A percentile compares a stretch with the other conserved stretches of the same genome.
These are phyloP conservation scores for Xylaria sp. DNA, from an alignment of 2,329 filamentous ascomycete species.

Conservation along the genomic window DNA sequence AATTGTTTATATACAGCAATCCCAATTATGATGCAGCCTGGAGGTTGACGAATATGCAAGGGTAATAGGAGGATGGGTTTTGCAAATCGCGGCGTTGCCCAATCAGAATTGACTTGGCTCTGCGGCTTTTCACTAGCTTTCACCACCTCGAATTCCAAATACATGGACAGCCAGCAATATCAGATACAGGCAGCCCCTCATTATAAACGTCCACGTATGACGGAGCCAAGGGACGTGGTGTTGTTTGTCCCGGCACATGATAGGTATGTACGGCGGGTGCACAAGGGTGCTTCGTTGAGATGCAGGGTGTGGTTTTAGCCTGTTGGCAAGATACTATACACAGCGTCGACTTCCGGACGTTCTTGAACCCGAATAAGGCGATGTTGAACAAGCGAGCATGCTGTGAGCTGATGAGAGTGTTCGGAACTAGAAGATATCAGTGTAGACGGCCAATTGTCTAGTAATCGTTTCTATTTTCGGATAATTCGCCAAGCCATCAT, in stretches of 20 bases:
- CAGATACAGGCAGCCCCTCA: slow-evolving; percentile 19
- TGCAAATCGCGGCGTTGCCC: slow-evolving; percentile 12
- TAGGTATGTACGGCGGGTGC: not conserved
- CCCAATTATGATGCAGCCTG: slow-evolving; percentile 20
- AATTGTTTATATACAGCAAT: slow-evolving; percentile 16
- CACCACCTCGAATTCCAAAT: slow-evolving; percentile 32
- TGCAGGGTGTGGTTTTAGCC: slow-evolving; percentile 19
- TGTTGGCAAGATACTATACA: slow-evolving; percentile 17
- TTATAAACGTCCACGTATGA: slow-evolving; percentile 4
- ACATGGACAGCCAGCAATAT: slow-evolving; percentile 4
- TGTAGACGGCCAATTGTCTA: slow-evolving; percentile 6
- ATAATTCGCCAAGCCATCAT: not conserved
- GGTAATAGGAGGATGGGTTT: not conserved
- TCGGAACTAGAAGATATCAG: not conserved
- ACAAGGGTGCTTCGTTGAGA: slow-evolving; percentile 4
- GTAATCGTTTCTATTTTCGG: not conserved
- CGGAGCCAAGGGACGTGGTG: not conserved
- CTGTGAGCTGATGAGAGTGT: not conserved
- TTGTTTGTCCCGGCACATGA: slow-evolving; percentile 5
- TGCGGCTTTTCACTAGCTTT: slow-evolving; percentile 7
- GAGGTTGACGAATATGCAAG: slow-evolving; percentile 10
- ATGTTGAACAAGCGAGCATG: not conserved
- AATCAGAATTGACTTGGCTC: slow-evolving; percentile 22
- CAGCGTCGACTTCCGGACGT: not conserved
- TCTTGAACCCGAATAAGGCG: not conserved